Evolutionary conservation across 1,284 basidiomycete genomes (phyloP).

Genomic region (Naganishia liquefaciens): DNA sequence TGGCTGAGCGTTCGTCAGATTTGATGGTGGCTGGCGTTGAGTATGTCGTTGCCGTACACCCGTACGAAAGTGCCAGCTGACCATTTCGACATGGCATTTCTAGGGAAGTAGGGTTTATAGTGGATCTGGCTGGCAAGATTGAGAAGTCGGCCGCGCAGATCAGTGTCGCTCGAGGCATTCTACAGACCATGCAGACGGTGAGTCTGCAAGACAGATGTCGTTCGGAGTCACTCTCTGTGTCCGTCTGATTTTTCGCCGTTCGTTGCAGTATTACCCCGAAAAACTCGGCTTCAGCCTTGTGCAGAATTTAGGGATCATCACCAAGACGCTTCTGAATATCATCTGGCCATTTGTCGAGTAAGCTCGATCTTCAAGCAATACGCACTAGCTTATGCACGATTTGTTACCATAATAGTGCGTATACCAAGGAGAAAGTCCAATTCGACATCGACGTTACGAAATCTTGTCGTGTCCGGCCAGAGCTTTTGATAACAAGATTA

Average conservation of each 20-base stretch:
- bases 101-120: slow-evolving; percentile 32
- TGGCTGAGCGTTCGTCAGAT: slow-evolving; percentile 28
- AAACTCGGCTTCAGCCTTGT: slow-evolving; percentile 27
- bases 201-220: not conserved
- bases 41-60: slow-evolving; percentile 5
- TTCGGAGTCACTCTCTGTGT: not conserved
- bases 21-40: slow-evolving; percentile 31
- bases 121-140: slow-evolving; percentile 31
- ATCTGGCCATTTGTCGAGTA: slow-evolving; percentile 35
- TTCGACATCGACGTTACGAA: slow-evolving; percentile 16
- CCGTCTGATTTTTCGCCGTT: too few relatives aligned
- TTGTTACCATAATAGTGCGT: not conserved
- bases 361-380: not conserved
- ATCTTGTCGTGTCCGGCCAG: slow-evolving; percentile 14
- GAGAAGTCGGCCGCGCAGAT: slow-evolving; percentile 28
- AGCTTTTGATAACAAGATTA: slow-evolving; percentile 16
- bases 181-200: slow-evolving; percentile 22
- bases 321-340: slow-evolving; percentile 30
- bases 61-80: not conserved
- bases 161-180: slow-evolving; percentile 18
- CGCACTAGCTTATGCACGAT: too few relatives aligned
- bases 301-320: slow-evolving; percentile 27
- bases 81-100: not conserved
- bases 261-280: slow-evolving; percentile 26
- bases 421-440: slow-evolving; percentile 24